Evolutionary conservation across 768 basidiomycete genomes (phyloP).

Genomic region (Lactarius trivialis): DNA sequence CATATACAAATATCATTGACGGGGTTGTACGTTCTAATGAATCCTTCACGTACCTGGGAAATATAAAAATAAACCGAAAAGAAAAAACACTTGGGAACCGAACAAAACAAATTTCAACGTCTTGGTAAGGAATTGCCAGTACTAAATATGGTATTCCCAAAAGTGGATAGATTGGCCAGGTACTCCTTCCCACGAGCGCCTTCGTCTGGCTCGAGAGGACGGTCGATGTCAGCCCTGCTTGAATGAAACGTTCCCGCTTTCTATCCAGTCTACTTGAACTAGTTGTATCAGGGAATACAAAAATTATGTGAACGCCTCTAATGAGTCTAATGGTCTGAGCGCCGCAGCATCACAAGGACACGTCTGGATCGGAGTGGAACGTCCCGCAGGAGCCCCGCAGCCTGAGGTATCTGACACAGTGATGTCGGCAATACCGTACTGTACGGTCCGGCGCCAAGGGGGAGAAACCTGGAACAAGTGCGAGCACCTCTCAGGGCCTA

Average conservation of each 20-base stretch:
- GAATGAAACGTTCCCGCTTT: not conserved
- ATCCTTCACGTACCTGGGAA: not conserved
- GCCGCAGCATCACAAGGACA: not conserved
- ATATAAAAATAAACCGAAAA: not conserved
- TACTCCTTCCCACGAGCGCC: not conserved
- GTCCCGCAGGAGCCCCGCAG: no score
- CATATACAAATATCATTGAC: slow-evolving; percentile 11
- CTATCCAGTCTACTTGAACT: not conserved
- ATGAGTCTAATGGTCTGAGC: not conserved
- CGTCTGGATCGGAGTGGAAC: no score
- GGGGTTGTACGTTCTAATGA: slow-evolving; percentile 19
- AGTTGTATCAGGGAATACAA: not conserved
- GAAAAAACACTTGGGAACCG: not conserved
- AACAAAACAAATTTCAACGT: not conserved
- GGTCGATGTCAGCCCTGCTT: not conserved
- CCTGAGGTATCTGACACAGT: not conserved
- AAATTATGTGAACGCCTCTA: not conserved
- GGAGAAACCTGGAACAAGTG: not conserved
- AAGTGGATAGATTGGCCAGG: not conserved
- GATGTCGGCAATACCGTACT: not conserved
- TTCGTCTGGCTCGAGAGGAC: not conserved
- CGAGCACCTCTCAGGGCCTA: not conserved
- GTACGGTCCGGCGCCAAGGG: not conserved
- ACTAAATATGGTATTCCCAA: not conserved
- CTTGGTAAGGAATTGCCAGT: not conserved